Conservation (phyloP, 1,139 yeast species). For the Hyphopichia khmerensis region DNA sequence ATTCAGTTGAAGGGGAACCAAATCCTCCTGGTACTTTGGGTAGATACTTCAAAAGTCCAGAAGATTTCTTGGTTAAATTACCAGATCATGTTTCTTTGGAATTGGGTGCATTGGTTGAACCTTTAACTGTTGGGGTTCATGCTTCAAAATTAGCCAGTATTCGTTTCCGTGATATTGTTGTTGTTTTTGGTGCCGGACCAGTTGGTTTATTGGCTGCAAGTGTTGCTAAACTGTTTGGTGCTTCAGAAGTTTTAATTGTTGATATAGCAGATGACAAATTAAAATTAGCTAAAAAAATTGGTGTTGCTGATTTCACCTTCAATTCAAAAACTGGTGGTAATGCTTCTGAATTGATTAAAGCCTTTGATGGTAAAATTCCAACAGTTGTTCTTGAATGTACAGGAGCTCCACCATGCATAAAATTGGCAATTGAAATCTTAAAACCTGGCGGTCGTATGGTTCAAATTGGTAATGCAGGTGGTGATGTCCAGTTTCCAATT, state of each 20-base stretch:
- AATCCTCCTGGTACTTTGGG: constrained; percentile 70
- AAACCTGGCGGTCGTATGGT: constrained; percentile 66
- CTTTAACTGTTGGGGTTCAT: constrained; percentile 83
- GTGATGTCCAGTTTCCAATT: constrained; percentile 69
- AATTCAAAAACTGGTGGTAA: constrained; percentile 51
- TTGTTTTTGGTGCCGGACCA: constrained; percentile 92
- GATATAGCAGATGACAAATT: constrained; percentile 64
- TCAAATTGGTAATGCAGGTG: constrained; percentile 77
- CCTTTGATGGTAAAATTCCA: constrained; percentile 49
- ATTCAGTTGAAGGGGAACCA: constrained; percentile 34
- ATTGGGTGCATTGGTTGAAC: constrained; percentile 89
- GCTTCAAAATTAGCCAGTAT: constrained; percentile 71
- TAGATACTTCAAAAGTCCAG: constrained; percentile 73
- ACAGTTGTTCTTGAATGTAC: constrained; percentile 68
- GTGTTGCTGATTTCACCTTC: constrained; percentile 59
- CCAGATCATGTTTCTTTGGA: constrained; percentile 78
- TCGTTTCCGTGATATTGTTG: constrained; percentile 69
- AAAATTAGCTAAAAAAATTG: constrained; percentile 55
- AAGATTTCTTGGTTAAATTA: constrained; percentile 76
- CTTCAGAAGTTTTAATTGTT: constrained; percentile 62
- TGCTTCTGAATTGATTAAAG: constrained; percentile 27
- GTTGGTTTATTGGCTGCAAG: constrained; percentile 82
- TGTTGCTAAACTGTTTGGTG: constrained; percentile 81
- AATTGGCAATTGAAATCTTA: constrained; percentile 58
- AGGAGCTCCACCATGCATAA: constrained; percentile 70